Base-by-base conservation (phyloP, 73 alveolate species). In the Blepharisma stoltei region DNA sequence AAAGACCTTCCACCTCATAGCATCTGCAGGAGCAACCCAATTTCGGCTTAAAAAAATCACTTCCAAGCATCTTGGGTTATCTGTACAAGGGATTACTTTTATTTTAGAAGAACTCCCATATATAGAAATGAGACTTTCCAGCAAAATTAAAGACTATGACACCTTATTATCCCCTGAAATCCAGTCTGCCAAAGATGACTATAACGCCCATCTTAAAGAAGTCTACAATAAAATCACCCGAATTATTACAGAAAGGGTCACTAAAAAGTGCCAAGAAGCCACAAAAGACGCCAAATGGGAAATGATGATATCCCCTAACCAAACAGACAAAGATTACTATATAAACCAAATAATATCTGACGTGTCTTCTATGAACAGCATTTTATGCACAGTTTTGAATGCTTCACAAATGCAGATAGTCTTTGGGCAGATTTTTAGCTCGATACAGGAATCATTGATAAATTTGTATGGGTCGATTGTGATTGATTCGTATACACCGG, bases 31-130 rank as follows among this genome's bases (percentile, higher is more conserved):
- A 25, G 73, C 73, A 1, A 38, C 23, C 45, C 73, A n/a, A 14
- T 9, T 9, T 8, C 14, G 23, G 23, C 45, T 60, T 38, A n/a
- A n/a, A 60, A 60, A 25, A 60, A 38, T 60, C 38, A 60, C 73
- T 18, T 14, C 73, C 18, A 60, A 60, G 46, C 73, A 60, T 60
- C 23, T 60, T 14, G 73, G 49, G 0, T 5, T 60, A 18, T 60
- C 73, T 14, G 73, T 60, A 14, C 73, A 60, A 60, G 73, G 73
- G 2, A 8, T 60, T 20, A 60, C 48, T 60, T 25, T 60, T 60
- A 14, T 60, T 11, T 18, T 60, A 14, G 46, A 60, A 25, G 73
- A 60, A 25, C 23, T 60, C 2, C 46, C 38, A 1, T 60, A 60
- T 25, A 60, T 60, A 0, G 73, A 60, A 60, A 60, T 14, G 14